These are phyloP conservation scores for Tetrapisispora phaffii DNA, from an alignment of 805 yeast genomes.

Conservation along the genomic window DNA sequence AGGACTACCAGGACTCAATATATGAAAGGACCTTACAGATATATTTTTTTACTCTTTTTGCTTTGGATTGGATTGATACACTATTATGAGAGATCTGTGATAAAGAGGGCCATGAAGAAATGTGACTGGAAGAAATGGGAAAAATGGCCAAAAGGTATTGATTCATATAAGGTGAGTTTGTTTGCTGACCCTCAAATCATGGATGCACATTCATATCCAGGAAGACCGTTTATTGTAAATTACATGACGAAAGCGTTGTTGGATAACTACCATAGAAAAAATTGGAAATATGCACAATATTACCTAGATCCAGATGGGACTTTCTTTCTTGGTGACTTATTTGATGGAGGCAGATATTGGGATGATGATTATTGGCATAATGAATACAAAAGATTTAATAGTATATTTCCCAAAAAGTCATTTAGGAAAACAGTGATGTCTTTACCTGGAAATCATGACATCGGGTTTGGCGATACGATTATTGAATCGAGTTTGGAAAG, in stretches of 20 bases:
- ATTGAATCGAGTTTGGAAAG: slow-evolving; percentile 46
- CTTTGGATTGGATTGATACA: slow-evolving; percentile 40
- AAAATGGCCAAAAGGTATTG: slow-evolving; percentile 34
- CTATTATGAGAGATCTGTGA: slow-evolving; percentile 46
- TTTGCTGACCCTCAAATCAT: slow-evolving; percentile 93
- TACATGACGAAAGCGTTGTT: slow-evolving; percentile 50
- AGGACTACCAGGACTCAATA: background rate
- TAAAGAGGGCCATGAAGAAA: slow-evolving; percentile 33
- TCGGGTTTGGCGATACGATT: slow-evolving; percentile 80
- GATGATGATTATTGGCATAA: slow-evolving; percentile 55
- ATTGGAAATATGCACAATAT: slow-evolving; percentile 51
- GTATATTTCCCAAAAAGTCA: slow-evolving; percentile 52
- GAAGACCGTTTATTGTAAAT: slow-evolving; percentile 41
- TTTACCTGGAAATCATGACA: slow-evolving; percentile 93
- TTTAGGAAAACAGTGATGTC: slow-evolving; percentile 35
- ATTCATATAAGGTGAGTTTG: slow-evolving; percentile 45
- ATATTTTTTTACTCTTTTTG: slow-evolving; percentile 18
- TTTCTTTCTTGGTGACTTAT: slow-evolving; percentile 79
- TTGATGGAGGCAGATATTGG: slow-evolving; percentile 94
- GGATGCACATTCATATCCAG: slow-evolving; percentile 81
- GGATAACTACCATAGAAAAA: slow-evolving; percentile 73
- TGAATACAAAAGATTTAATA: slow-evolving; percentile 60
- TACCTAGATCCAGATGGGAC: slow-evolving; percentile 63
- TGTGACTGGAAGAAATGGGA: slow-evolving; percentile 69
- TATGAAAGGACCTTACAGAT: slow-evolving; percentile 15